Conservation (phyloP, 139 green algal species). For the Trebouxia sp. region DNA sequence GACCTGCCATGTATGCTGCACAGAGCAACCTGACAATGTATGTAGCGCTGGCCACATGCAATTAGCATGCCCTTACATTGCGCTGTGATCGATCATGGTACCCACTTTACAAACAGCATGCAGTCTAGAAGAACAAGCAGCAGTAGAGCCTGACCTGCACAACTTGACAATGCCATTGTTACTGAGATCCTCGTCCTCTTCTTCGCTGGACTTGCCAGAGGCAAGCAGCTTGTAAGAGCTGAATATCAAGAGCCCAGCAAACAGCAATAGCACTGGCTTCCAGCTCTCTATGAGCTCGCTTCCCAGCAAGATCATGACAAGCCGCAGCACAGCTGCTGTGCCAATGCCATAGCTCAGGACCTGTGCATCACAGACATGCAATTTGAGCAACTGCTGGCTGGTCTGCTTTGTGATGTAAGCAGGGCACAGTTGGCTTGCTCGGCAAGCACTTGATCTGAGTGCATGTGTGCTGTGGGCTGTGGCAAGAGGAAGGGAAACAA, state of each 20-base stretch:
- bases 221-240: constrained; percentile 77
- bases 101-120: too few relatives aligned
- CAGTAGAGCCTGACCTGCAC: constrained; percentile 41
- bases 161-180: constrained; percentile 83
- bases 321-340: constrained; percentile 86
- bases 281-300: constrained; percentile 84
- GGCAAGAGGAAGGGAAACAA: too few relatives aligned
- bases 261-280: constrained; percentile 87
- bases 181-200: constrained; percentile 77
- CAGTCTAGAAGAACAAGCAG: background rate
- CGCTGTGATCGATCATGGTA: too few relatives aligned
- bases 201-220: constrained; percentile 42
- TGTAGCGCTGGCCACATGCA: too few relatives aligned
- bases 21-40: too few relatives aligned
- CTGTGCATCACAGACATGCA: constrained; percentile 28
- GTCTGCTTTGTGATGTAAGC: too few relatives aligned
- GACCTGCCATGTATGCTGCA: too few relatives aligned
- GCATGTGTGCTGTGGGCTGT: too few relatives aligned
- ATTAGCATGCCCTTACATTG: too few relatives aligned
- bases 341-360: constrained; percentile 91
- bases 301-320: constrained; percentile 83
- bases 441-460: too few relatives aligned
- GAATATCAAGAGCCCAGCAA: constrained; percentile 91
- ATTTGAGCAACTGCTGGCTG: too few relatives aligned
- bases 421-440: too few relatives aligned